Percentiles rank a stretch among this genome's conserved stretches.
Evolutionary conservation across 2,329 filamentous ascomycete genomes (phyloP).

Genomic region (Fusarium setosum): DNA sequence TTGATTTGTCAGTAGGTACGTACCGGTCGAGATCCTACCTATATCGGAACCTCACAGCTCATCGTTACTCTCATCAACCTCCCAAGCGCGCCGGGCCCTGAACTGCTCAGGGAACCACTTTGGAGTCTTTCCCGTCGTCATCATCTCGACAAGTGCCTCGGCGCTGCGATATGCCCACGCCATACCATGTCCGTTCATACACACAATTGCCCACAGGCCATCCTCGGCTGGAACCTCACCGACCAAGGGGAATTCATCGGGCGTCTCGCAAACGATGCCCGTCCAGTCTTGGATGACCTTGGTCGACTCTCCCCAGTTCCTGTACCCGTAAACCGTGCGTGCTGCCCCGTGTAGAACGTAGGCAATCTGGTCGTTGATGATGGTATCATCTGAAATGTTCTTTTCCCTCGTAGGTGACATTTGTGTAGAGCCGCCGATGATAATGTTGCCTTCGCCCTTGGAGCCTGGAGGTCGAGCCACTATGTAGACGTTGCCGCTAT

Average conservation of each 20-base stretch:
- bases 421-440: conserved; percentile 17
- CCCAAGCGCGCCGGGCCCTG: conserved; percentile 21
- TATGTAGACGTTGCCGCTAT: conserved; percentile 25
- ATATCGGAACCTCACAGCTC: conserved; percentile 3
- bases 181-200: conserved; percentile 28
- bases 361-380: conserved; percentile 20
- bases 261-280: conserved; percentile 18
- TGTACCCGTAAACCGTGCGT: conserved; percentile 5
- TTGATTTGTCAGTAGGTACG: too few species aligned
- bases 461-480: conserved; percentile 12
- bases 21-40: too few species aligned
- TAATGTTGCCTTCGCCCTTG: conserved; percentile 10
- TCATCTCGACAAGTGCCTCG: conserved; percentile 27
- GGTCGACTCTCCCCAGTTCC: conserved; percentile 21
- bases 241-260: conserved; percentile 14
- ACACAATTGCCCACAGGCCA: conserved; percentile 23
- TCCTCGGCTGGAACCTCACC: conserved; percentile 24
- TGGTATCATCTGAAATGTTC: conserved; percentile 10
- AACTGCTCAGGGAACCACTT: conserved; percentile 30
- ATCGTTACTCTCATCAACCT: background rate
- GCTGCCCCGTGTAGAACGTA: conserved; percentile 14
- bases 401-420: conserved; percentile 18
- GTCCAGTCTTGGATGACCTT: conserved; percentile 25
- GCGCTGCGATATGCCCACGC: conserved; percentile 27
- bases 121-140: conserved; percentile 20